Percentiles rank a stretch among this genome's conserved stretches.
Evolutionary conservation across 106 monocot genomes (phyloP).

Genomic region (Xerophyta viscosa): DNA sequence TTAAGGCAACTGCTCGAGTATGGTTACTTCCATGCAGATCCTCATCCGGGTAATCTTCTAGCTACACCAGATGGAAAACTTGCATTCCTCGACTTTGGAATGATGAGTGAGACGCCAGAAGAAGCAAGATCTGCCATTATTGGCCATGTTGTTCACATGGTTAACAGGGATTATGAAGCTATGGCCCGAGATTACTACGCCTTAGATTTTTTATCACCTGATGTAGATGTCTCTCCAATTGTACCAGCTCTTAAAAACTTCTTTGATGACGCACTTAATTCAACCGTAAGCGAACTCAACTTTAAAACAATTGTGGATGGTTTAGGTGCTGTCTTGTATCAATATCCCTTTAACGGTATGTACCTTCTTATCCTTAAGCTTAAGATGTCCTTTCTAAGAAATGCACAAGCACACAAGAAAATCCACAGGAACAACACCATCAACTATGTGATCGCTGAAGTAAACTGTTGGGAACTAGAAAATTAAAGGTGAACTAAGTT

Average conservation of each 20-base stretch:
- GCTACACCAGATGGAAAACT: slow-evolving; percentile 94
- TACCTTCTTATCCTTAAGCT: neutral
- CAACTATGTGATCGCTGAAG: too few species aligned
- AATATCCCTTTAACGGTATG: slow-evolving; percentile 96
- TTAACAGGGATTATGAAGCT: slow-evolving; percentile 99
- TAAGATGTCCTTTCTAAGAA: neutral
- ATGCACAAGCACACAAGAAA: too few species aligned
- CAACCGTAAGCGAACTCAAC: slow-evolving; percentile 93
- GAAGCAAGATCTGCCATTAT: slow-evolving; percentile 93
- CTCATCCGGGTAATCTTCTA: slow-evolving; percentile 96
- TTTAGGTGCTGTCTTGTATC: slow-evolving; percentile 85
- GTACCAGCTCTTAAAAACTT: slow-evolving; percentile 85
- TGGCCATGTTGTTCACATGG: slow-evolving; percentile 98
- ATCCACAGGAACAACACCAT: too few species aligned
- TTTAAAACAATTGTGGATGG: slow-evolving; percentile 97
- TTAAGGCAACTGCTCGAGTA: slow-evolving; percentile 93
- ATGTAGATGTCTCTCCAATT: slow-evolving; percentile 96
- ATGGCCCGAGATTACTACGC: slow-evolving; percentile 99
- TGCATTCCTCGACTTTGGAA: slow-evolving; percentile 98
- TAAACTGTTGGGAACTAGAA: too few species aligned
- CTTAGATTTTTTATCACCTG: slow-evolving; percentile 76
- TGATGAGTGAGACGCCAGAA: slow-evolving; percentile 99
- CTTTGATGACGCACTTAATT: slow-evolving; percentile 92
- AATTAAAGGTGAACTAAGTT: too few species aligned
- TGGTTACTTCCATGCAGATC: slow-evolving; percentile 98